Evolutionary conservation across 2,329 filamentous ascomycete genomes (phyloP), one percentile per base, ranked within the genome.

Genomic region (Fusarium euwallaceae): DNA sequence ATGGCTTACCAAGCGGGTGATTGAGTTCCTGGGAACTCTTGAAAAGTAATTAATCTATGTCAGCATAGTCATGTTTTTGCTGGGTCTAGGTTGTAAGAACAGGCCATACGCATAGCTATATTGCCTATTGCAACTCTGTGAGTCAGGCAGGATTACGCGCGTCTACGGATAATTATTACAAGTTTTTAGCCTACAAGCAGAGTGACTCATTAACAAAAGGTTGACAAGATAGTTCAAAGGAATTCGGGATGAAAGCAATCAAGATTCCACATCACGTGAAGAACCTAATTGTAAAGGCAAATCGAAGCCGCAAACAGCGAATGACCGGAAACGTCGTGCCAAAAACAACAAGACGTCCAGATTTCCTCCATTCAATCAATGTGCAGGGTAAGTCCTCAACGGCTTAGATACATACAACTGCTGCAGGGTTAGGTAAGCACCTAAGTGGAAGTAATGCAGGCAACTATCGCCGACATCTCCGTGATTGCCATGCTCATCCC

Each of bases 1-100:
- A 36, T 90, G 88, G 88, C 81, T 91, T 62, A 85, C 83, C 3
- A 81, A 84, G 36, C 84, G 84, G 17, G 86, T 90, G 0, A 78
- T 82, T 4, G 77, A 83, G 64, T 91, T 90, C 73, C 76, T 91
- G 39, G 76, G 76, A 37, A 79, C 76, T 7, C 53, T 81, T 37
- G 39, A 74, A 39, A 34, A 71, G 55, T 72, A 34, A 64, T 29
- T 16, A 12, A 17, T 56, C 12, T 56, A 14, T 24, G 53, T 58
- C 36, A 27, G 56, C 36, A 41, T 27, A 22, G 20, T 60, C 32
- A 41, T 29, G 2, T 24, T 60, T 37, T 37, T 27, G 22, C 10
- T 27, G 14, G 48, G 48, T 20, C 27, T 4, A n/a, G 48, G 48
- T 14, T 53, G 48, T 29, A 53, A 29, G 4, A 7, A 53, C 24